Evolutionary conservation across 176 grass and related monocot genomes (phyloP), one percentile per base, ranked within the genome.

Genomic region (Aegilops speltoides): DNA sequence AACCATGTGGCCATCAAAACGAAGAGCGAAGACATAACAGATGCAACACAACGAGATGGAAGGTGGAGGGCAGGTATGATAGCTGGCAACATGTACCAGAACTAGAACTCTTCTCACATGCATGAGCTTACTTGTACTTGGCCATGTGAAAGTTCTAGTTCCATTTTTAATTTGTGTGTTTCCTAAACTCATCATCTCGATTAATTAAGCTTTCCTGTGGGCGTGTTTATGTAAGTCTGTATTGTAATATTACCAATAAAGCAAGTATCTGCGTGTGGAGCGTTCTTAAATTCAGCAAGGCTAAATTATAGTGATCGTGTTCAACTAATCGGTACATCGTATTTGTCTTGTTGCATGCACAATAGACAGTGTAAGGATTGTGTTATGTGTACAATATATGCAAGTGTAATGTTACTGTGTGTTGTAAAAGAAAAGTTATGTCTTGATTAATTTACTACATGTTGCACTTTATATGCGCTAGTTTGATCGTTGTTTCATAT

Each of bases 1-100:
- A 83, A 83, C 10, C 3, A 4, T 1, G 82, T 83, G 10, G 7
- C 52, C 34, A 61, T 83, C 5, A 74, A 22, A 83, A 74, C 68
- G 5, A 83, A 74, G 56, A 83, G 68, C 3, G 69, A 73, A 1
- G 68, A 74, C 68, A 73, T 83, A 73, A 83, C 37, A 1, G 25
- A 20, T 19, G 40, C 63, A 0, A 61, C 41, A 10, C 54, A 43
- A 24, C 38, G 82, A 8, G 11, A 57, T 5, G 82, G 82, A 45
- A 83, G 34, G 34, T 83, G 82, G 82, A 83, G 82, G 24, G 36
- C 9, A 45, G 37, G 82, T 29, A 43, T 72, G 48, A 25, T 83
- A 3, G 81, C 67, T 20, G 28, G 16, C 14, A 68, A 34, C 31
- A 34, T 68, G 66, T 68, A 20, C 28, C 31, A 68, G 7, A 6